These are phyloP conservation scores for Fusarium sp. DNA, from an alignment of 2,329 filamentous ascomycete species.

Conservation along the genomic window DNA sequence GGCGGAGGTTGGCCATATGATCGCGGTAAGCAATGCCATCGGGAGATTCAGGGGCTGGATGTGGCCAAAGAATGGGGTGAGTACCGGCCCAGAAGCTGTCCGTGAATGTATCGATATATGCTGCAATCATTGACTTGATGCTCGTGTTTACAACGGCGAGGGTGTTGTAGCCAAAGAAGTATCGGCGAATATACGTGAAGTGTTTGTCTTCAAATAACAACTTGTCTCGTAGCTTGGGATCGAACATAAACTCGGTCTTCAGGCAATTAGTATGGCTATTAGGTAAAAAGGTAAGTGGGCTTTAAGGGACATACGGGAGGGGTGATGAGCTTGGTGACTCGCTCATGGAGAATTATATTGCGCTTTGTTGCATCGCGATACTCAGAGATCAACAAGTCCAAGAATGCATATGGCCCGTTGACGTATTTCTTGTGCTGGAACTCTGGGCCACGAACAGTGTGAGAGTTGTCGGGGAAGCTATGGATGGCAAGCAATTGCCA, in stretches of 20 bases:
- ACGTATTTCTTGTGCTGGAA: slow-evolving; percentile 63
- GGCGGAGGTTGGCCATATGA: slow-evolving; percentile 57
- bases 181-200: slow-evolving; percentile 70
- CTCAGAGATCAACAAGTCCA: slow-evolving; percentile 67
- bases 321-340: slow-evolving; percentile 68
- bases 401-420: slow-evolving; percentile 71
- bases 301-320: slow-evolving; percentile 40
- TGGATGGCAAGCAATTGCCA: slow-evolving; percentile 71
- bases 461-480: slow-evolving; percentile 69
- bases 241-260: slow-evolving; percentile 67
- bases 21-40: slow-evolving; percentile 61
- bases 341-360: slow-evolving; percentile 66
- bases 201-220: slow-evolving; percentile 70
- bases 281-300: too few species aligned
- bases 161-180: slow-evolving; percentile 72
- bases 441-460: slow-evolving; percentile 66
- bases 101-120: slow-evolving; percentile 68
- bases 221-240: slow-evolving; percentile 64
- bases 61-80: slow-evolving; percentile 66
- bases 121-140: slow-evolving; percentile 67
- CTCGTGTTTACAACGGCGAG: slow-evolving; percentile 69
- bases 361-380: slow-evolving; percentile 70
- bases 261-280: slow-evolving; percentile 12
- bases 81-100: slow-evolving; percentile 68
- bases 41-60: slow-evolving; percentile 57